phyloP scores from a whole-genome alignment of 164 flowering plant species.

The Liquidambar formosana region DNA sequence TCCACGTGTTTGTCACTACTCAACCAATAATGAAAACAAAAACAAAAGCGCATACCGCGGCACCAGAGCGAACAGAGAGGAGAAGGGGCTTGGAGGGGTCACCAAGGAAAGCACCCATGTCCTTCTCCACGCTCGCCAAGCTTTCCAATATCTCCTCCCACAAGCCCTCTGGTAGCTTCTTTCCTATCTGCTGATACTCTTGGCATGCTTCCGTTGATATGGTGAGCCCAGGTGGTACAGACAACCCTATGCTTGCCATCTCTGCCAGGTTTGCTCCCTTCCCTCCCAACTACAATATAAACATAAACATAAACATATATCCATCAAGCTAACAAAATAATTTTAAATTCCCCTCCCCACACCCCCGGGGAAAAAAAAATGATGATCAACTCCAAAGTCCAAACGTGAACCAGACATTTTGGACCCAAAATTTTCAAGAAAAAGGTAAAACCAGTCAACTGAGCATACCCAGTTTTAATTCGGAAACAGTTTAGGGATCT shows the following conservation, averaged over 20 bases:
- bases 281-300: conserved; percentile 74
- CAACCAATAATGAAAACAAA: too few species aligned
- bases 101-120: conserved; percentile 81
- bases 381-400: background rate
- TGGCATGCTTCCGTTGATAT: conserved; percentile 98
- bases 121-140: conserved; percentile 62
- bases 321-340: background rate
- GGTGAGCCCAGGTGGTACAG: conserved; percentile 97
- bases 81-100: conserved; percentile 93
- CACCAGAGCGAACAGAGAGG: conserved; percentile 97
- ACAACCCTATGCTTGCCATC: conserved; percentile 96
- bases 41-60: conserved; percentile 61
- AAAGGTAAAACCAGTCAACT: too few species aligned
- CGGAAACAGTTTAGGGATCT: too few species aligned
- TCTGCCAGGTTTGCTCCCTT: conserved; percentile 99
- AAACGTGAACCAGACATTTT: too few species aligned
- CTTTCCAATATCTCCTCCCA: conserved; percentile 94
- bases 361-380: background rate
- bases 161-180: conserved; percentile 66
- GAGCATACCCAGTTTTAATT: too few species aligned
- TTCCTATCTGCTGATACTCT: conserved; percentile 76
- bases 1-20: too few species aligned
- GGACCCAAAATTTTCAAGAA: too few species aligned
- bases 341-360: too few species aligned
- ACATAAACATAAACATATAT: background rate